These are phyloP conservation scores for Phytophthora boehmeriae DNA, from an alignment of 352 stramenopile genomes.

Conservation along the genomic window DNA sequence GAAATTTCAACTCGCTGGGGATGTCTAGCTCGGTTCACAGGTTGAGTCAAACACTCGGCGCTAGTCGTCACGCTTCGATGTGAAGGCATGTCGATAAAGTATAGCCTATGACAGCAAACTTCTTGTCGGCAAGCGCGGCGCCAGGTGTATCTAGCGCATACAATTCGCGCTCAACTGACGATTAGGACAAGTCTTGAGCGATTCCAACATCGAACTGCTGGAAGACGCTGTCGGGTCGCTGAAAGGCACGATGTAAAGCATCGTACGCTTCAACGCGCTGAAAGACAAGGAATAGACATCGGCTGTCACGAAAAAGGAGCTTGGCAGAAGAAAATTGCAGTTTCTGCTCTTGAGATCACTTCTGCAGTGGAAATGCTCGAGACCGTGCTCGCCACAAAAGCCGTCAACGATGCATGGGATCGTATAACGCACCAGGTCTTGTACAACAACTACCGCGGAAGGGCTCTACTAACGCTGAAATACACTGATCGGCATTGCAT, in stretches of 20 bases:
- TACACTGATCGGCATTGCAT: too few relatives aligned
- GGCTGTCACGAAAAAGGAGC: constrained; percentile 20
- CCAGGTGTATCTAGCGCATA: constrained; percentile 11
- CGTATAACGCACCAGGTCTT: too few relatives aligned
- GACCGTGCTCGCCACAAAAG: constrained; percentile 2
- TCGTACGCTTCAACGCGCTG: constrained; percentile 32
- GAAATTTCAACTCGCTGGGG: constrained; percentile 38
- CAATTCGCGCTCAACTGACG: constrained; percentile 5
- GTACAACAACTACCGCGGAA: too few relatives aligned
- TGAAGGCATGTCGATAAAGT: neutral
- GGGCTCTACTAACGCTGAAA: too few relatives aligned
- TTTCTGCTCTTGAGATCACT: constrained; percentile 48
- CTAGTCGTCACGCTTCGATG: neutral
- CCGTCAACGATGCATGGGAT: too few relatives aligned
- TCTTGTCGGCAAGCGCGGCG: constrained; percentile 21
- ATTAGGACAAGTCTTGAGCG: constrained; percentile 27
- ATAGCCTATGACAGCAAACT: constrained; percentile 13
- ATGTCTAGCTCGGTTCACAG: constrained; percentile 26
- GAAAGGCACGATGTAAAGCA: constrained; percentile 45
- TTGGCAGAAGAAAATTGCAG: constrained; percentile 36
- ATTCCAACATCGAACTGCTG: constrained; percentile 45
- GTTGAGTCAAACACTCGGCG: constrained; percentile 16
- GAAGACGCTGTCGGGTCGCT: constrained; percentile 51
- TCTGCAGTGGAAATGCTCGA: constrained; percentile 44
- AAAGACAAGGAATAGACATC: constrained; percentile 32